Evolutionary conservation across 1,284 basidiomycete species (phyloP).

Genomic region (Ustilago shanxiensis): DNA sequence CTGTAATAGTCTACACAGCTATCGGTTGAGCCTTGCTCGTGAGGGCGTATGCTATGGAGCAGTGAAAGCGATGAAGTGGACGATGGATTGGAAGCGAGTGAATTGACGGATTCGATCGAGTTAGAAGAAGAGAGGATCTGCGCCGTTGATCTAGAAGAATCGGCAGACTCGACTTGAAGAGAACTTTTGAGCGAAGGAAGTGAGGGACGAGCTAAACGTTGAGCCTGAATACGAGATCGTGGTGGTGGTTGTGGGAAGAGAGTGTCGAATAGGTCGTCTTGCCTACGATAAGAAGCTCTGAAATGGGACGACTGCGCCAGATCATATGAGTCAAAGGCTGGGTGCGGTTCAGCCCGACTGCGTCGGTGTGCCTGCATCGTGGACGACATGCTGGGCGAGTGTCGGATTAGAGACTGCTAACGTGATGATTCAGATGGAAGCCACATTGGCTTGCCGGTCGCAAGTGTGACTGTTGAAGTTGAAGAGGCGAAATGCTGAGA

Average conservation of each 20-base stretch:
- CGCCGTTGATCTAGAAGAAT: conserved; percentile 33
- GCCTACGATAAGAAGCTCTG: conserved; percentile 9
- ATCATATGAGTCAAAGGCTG: conserved; percentile 28
- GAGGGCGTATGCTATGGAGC: conserved; percentile 28
- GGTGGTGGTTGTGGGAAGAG: conserved; percentile 48
- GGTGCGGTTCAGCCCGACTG: conserved; percentile 9
- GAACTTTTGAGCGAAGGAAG: conserved; percentile 34
- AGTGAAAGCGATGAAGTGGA: conserved; percentile 43
- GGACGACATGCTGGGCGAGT: conserved; percentile 22
- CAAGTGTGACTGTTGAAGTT: background rate
- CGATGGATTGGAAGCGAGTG: conserved; percentile 41
- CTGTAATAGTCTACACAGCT: conserved; percentile 49
- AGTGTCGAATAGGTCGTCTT: conserved; percentile 39
- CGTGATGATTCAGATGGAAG: background rate
- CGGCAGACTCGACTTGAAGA: conserved; percentile 27
- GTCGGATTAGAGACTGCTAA: background rate
- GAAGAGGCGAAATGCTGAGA: background rate
- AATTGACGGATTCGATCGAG: conserved; percentile 42
- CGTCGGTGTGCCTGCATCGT: conserved; percentile 21
- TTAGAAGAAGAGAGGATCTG: conserved; percentile 29
- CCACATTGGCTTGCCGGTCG: background rate
- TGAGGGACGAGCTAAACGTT: conserved; percentile 39
- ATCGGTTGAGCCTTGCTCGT: conserved; percentile 35
- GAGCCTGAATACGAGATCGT: conserved; percentile 33
- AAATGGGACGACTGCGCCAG: conserved; percentile 18